Evolutionary conservation across 306 rosid genomes (phyloP).

Genomic region (Sicyos edulis): DNA sequence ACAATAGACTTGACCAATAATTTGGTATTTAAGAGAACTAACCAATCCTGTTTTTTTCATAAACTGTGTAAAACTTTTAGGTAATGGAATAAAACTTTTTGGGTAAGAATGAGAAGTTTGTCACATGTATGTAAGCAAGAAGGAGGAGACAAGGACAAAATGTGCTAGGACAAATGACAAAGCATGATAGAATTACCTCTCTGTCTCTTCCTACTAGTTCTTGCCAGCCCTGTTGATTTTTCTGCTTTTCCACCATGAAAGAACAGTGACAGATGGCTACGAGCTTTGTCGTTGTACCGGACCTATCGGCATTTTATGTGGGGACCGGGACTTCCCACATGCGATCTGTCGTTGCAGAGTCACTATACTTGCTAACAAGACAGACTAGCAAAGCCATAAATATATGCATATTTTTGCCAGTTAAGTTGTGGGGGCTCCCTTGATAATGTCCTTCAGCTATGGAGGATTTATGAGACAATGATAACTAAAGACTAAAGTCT

Average conservation of each 20-base stretch:
- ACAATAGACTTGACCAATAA: conserved; percentile 5
- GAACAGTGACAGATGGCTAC: conserved; percentile 9
- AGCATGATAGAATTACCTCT: conserved; percentile 20
- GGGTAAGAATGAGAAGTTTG: conserved; percentile 20
- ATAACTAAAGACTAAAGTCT: neutral
- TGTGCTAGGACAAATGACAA: conserved; percentile 18
- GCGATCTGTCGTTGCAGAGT: conserved; percentile 1
- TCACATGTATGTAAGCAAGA: conserved; percentile 13
- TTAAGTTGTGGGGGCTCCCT: conserved; percentile 22
- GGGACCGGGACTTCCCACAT: conserved; percentile 22
- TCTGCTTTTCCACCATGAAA: conserved; percentile 17
- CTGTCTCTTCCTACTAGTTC: conserved; percentile 15
- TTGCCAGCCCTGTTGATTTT: conserved; percentile 10
- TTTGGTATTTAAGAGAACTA: conserved; percentile 9
- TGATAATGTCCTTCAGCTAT: conserved; percentile 7
- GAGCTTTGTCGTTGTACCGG: neutral
- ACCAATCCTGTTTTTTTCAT: neutral
- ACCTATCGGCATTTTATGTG: conserved; percentile 9
- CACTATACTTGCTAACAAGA: conserved; percentile 11
- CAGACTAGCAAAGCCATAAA: conserved; percentile 17
- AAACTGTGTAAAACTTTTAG: neutral
- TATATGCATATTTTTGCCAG: conserved; percentile 18
- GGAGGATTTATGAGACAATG: conserved; percentile 18
- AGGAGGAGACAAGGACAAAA: conserved; percentile 22
- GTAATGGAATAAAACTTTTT: conserved; percentile 1